Base-by-base conservation (phyloP, 176 grass and related monocot genomes). In the Otatea glauca region DNA sequence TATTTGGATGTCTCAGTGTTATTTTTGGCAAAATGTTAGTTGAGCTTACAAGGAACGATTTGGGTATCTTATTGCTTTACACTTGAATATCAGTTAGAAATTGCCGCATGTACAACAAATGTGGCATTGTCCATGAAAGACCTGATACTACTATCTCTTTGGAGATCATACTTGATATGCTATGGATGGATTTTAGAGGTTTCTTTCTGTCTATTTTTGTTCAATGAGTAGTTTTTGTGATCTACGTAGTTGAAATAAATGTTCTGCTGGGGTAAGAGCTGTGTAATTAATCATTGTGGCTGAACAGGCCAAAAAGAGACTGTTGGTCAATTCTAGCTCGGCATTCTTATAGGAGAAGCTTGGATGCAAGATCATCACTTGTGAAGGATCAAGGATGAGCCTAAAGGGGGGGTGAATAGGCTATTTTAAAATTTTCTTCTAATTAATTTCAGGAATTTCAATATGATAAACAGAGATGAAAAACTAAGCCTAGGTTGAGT, bases 221-320 rank as follows among this genome's bases (percentile, higher is more conserved):
- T 53, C 69, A 74, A 37, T 70, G 43, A 34, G 25, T 34, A 74
- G 27, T 79, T 66, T 59, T 65, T 72, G 74, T 90, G 14, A 38
- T 67, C n/a, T 61, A 10, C 27, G 1, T 74, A 53, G 41, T 80
- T 58, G 25, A 20, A 69, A 74, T 81, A 70, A 59, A 75, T 72
- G 71, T 58, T 76, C 1, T 51, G 48, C 3, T 43, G 6, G 15
- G 27, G 39, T 53, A 42, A 79, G 17, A 53, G 24, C 42, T 79
- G 38, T 68, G 38, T 63, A 63, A 44, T 24, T 76, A 39, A 21
- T 75, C 16, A 60, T 38, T 32, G 18, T n/a, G n/a, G n/a, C n/a
- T n/a, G n/a, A n/a, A n/a, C n/a, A n/a, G n/a, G n/a, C n/a, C n/a
- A n/a, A n/a, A n/a, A n/a, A n/a, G n/a, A n/a, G n/a, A n/a, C n/a